A percentile compares a stretch with the other conserved stretches of the same genome.
These are phyloP conservation scores for Malus hybrid DNA, from an alignment of 331 rosid genomes.

Conservation along the genomic window DNA sequence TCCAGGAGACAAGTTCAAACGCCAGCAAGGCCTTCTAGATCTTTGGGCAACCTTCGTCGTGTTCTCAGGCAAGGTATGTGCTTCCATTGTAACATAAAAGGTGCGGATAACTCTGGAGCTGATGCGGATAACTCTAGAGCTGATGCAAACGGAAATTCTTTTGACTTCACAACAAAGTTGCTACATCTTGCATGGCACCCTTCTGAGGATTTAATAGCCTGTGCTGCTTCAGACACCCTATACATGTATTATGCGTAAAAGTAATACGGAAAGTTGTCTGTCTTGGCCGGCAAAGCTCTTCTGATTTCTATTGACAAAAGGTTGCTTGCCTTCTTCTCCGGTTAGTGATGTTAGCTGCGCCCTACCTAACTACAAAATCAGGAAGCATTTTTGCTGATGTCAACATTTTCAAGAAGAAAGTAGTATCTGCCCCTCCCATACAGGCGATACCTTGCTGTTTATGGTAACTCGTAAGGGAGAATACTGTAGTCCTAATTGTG, in stretches of 20 bases:
- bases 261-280: slow-evolving; percentile 8
- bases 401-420: slow-evolving; percentile 16
- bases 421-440: neutral
- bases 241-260: slow-evolving; percentile 53
- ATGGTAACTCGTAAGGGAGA: neutral
- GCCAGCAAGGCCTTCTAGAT: slow-evolving; percentile 39
- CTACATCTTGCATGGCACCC: slow-evolving; percentile 70
- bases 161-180: slow-evolving; percentile 49
- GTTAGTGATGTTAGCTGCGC: slow-evolving; percentile 13
- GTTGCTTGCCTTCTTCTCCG: slow-evolving; percentile 12
- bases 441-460: slow-evolving; percentile 6
- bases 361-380: slow-evolving; percentile 23
- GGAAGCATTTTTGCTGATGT: slow-evolving; percentile 13
- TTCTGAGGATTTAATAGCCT: slow-evolving; percentile 48
- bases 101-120: slow-evolving; percentile 12
- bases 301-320: neutral
- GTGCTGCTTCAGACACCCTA: slow-evolving; percentile 62
- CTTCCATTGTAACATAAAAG: slow-evolving; percentile 13
- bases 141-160: slow-evolving; percentile 46
- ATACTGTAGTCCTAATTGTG: neutral
- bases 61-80: slow-evolving; percentile 44
- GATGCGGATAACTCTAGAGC: slow-evolving; percentile 16
- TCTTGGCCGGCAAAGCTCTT: slow-evolving; percentile 17
- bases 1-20: slow-evolving; percentile 49
- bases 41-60: slow-evolving; percentile 37